Conservation (phyloP, 306 rosid species). For the Citrullus amarus region DNA sequence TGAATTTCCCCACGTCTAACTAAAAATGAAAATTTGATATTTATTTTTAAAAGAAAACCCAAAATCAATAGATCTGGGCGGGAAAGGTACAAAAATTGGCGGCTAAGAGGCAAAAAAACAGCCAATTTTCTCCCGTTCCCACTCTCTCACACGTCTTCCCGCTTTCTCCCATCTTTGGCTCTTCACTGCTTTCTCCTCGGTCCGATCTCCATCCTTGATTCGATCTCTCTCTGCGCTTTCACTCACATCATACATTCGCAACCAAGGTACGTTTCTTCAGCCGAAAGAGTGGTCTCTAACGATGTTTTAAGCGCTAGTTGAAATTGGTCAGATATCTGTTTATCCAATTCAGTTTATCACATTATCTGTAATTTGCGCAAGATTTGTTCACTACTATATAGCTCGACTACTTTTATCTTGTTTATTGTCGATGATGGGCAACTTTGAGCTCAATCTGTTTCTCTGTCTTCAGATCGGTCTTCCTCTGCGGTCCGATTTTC, state of each 20-base stretch:
- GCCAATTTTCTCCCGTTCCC: not conserved
- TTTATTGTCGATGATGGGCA: not conserved
- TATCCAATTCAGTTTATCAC: not conserved
- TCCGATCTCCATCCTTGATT: not conserved
- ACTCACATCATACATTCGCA: not conserved
- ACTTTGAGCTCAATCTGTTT: not conserved
- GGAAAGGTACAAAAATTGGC: not conserved
- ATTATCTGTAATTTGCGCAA: not conserved
- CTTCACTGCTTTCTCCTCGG: not conserved
- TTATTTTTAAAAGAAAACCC: no score
- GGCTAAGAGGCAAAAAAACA: not conserved
- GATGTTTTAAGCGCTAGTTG: not conserved
- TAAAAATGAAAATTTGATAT: no score
- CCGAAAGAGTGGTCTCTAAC: not conserved
- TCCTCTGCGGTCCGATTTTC: not conserved
- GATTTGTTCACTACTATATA: not conserved
- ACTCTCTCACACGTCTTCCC: not conserved
- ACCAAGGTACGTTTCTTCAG: conserved; percentile 1
- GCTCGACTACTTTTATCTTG: not conserved
- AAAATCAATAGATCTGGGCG: not conserved
- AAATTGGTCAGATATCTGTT: not conserved
- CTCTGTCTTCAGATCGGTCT: not conserved
- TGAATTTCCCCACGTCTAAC: no score
- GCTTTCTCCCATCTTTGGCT: not conserved
- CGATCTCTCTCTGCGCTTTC: not conserved